Percentiles rank a stretch among this genome's conserved stretches.
Conservation (phyloP, 192 early-diverging fungal species). For the Coemansia sp. region DNA sequence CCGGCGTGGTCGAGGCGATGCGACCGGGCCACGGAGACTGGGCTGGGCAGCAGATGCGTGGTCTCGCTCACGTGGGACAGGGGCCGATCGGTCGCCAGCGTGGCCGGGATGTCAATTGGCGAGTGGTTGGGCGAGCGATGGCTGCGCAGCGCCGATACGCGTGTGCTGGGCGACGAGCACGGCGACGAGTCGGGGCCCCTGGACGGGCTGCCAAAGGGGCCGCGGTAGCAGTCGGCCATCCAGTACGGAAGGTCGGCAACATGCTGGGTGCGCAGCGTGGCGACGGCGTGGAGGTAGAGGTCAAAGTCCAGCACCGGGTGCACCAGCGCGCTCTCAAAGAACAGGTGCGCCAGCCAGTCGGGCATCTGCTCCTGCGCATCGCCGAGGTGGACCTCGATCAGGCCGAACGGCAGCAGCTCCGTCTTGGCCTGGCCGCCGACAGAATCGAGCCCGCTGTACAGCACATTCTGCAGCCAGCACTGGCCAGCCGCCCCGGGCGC, state of each 20-base stretch:
- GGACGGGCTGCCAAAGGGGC: constrained; percentile 7
- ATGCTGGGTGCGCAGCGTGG: constrained; percentile 7
- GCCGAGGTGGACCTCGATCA: constrained; percentile 34
- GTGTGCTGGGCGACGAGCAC: not conserved
- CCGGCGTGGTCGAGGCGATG: not conserved
- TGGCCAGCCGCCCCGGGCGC: not conserved
- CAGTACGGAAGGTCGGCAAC: constrained; percentile 35
- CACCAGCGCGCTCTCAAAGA: constrained; percentile 36
- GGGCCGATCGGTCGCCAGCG: not conserved
- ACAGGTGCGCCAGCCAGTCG: constrained; percentile 34
- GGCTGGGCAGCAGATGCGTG: constrained; percentile 11
- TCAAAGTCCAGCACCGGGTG: constrained; percentile 50
- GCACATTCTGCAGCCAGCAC: constrained; percentile 11
- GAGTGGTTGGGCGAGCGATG: not conserved
- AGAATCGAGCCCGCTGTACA: not conserved
- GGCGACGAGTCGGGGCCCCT: not conserved
- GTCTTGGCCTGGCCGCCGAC: not conserved
- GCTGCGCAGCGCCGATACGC: not conserved
- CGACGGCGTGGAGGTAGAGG: constrained; percentile 37
- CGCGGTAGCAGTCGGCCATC: constrained; percentile 35
- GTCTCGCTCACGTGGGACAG: constrained; percentile 6
- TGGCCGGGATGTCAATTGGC: constrained; percentile 10
- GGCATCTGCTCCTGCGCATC: constrained; percentile 17
- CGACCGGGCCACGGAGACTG: not conserved
- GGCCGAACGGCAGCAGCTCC: constrained; percentile 14